Base-by-base conservation (phyloP, 2,329 filamentous ascomycete genomes). In the Ceratocystis papillata region DNA sequence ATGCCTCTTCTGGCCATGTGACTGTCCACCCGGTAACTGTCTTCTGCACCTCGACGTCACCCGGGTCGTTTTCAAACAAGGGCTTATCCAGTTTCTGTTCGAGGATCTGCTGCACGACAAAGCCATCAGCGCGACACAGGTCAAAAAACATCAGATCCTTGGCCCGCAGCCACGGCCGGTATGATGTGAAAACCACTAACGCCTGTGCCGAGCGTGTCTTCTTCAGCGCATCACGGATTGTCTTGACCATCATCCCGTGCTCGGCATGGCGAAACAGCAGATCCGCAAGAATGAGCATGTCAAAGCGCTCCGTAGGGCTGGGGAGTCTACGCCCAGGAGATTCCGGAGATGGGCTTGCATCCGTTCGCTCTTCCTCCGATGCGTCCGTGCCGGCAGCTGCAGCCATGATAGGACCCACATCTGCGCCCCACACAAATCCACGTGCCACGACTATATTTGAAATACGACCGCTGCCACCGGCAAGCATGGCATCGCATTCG, bases 141-240 rank as follows among this genome's bases (percentile, higher is more conserved):
- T 91, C 88, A 73, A 96, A 96, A 77, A 96, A 96, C 3, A 82
- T 83, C 73, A 96, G 79, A 72, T 96, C 94, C 75, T 90, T 88
- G 69, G 91, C 82, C 71, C 88, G 80, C 72, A 96, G 79, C 92
- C 92, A 96, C 1, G 93, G 92, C 69, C 94, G 81, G 76, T 97
- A 96, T 22, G 90, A 92, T 0, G 92, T 96, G 77, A 96, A 97
- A 75, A 96, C 95, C 6, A 96, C 91, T 71, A 92, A 83, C 1
- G 91, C 90, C 65, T 80, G 81, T 62, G 87, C 83, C 1, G 78
- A 77, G 2, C 74, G 71, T 2, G 77, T 75, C 68, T 77, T 79
- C 70, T 80, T 82, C 71, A 96, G 75, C 17, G 87, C 89, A 72
- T 81, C 74, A 71, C 82, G 78, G 68, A 96, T 83, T 3, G 87